Conservation (phyloP, 78 protist genomes). For the slime mould (Dictyostelium discoideum) region DNA sequence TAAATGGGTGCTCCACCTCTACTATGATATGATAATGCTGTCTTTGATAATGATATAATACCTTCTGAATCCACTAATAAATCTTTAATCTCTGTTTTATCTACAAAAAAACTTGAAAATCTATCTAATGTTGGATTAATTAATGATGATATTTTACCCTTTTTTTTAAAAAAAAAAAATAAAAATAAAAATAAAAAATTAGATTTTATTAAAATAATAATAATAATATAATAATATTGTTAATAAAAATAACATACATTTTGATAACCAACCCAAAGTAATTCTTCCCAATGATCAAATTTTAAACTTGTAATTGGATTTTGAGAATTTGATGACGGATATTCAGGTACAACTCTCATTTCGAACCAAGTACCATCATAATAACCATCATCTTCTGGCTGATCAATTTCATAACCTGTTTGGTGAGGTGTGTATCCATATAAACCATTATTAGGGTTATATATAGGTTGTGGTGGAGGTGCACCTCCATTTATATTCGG, state of each 20-base stretch:
- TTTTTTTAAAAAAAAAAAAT: not conserved
- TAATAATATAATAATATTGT: no score
- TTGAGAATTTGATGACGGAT: not conserved
- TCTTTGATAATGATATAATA: not conserved
- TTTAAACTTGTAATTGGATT: constrained; percentile 29
- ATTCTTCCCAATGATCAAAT: constrained; percentile 69
- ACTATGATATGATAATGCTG: constrained; percentile 17
- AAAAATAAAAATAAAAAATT: no score
- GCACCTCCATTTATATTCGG: not conserved
- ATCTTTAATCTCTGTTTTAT: constrained; percentile 40
- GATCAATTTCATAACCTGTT: not conserved
- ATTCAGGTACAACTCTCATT: constrained; percentile 62
- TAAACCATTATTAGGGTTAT: constrained; percentile 7
- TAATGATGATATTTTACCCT: constrained; percentile 56
- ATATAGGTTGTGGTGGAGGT: constrained; percentile 5
- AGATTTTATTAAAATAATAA: not conserved
- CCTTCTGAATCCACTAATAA: constrained; percentile 57
- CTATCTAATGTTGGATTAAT: constrained; percentile 56
- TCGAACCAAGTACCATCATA: constrained; percentile 46
- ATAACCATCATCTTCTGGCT: constrained; percentile 46
- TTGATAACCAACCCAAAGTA: constrained; percentile 75
- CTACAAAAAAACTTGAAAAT: constrained; percentile 29
- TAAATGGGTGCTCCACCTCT: constrained; percentile 68
- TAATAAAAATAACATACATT: not conserved
- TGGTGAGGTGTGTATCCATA: constrained; percentile 1